phyloP scores from a whole-genome alignment of 805 yeast species.

The Henningerozyma blattae region DNA sequence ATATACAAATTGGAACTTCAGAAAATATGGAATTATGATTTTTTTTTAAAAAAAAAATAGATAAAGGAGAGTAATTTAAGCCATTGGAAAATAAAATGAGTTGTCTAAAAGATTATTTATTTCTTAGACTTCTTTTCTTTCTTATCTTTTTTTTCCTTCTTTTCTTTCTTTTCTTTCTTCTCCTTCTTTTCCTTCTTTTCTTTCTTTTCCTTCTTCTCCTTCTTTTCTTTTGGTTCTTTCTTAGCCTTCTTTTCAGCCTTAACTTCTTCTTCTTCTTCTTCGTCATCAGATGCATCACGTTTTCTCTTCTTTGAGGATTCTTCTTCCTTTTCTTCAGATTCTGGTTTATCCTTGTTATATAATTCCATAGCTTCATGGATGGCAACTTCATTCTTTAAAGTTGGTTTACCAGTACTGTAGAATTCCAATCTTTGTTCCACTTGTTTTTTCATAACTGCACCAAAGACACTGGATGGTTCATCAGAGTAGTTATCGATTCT shows the following conservation, averaged over 20 bases:
- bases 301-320: constrained; percentile 18
- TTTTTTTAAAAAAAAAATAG: too few species aligned
- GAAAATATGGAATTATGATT: too few species aligned
- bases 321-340: constrained; percentile 27
- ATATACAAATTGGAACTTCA: too few species aligned
- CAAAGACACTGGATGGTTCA: constrained; percentile 82
- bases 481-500: constrained; percentile 97
- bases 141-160: constrained; percentile 37
- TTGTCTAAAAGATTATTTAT: constrained; percentile 11
- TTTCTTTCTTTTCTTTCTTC: constrained; percentile 37
- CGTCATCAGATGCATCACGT: constrained; percentile 25
- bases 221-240: constrained; percentile 38
- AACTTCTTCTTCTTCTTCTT: constrained; percentile 21
- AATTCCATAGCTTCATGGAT: constrained; percentile 81
- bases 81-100: too few species aligned
- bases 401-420: constrained; percentile 92
- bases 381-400: constrained; percentile 92
- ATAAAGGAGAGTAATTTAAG: too few species aligned
- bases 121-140: constrained; percentile 33
- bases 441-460: constrained; percentile 84
- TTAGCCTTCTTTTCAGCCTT: constrained; percentile 27
- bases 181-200: constrained; percentile 38
- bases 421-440: constrained; percentile 95
- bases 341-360: constrained; percentile 36
- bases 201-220: constrained; percentile 39